Conservation (phyloP, 306 rosid genomes). For the Cucumis melo region DNA sequence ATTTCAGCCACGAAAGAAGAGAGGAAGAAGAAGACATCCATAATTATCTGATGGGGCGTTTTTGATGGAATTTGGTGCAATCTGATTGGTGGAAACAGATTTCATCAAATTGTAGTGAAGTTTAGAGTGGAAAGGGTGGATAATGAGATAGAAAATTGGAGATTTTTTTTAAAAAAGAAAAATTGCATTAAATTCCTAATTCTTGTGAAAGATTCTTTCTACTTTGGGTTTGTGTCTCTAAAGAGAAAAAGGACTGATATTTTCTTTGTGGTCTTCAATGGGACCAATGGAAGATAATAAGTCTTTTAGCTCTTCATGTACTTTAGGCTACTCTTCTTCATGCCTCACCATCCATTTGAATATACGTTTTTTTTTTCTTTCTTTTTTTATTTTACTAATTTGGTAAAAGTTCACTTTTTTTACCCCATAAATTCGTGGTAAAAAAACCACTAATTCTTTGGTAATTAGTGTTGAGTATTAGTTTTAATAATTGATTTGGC, state of each 20-base stretch:
- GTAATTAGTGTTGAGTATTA: too few relatives aligned
- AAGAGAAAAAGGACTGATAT: conserved; percentile 15
- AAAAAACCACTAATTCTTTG: background rate
- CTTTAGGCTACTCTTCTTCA: background rate
- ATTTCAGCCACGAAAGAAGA: conserved; percentile 9
- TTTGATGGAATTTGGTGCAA: conserved; percentile 42
- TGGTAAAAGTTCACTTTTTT: background rate
- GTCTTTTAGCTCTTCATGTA: background rate
- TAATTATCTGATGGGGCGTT: conserved; percentile 23
- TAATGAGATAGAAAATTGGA: conserved; percentile 29
- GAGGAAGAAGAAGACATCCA: background rate
- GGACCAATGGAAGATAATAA: background rate
- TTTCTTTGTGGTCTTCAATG: background rate
- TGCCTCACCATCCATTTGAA: background rate
- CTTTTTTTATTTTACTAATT: background rate
- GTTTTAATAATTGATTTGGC: too few relatives aligned
- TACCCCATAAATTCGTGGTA: too few relatives aligned
- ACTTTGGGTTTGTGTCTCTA: conserved; percentile 5
- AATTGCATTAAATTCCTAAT: background rate
- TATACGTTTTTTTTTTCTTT: background rate
- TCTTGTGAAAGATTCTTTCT: conserved; percentile 3
- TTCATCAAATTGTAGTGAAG: conserved; percentile 14
- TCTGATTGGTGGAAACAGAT: conserved; percentile 67
- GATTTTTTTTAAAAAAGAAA: background rate
- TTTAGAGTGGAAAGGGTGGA: conserved; percentile 20